A percentile compares a stretch with the other conserved stretches of the same genome.
Evolutionary conservation across 1,284 basidiomycete genomes (phyloP).

Genomic region (Pyrrhoderma noxium): DNA sequence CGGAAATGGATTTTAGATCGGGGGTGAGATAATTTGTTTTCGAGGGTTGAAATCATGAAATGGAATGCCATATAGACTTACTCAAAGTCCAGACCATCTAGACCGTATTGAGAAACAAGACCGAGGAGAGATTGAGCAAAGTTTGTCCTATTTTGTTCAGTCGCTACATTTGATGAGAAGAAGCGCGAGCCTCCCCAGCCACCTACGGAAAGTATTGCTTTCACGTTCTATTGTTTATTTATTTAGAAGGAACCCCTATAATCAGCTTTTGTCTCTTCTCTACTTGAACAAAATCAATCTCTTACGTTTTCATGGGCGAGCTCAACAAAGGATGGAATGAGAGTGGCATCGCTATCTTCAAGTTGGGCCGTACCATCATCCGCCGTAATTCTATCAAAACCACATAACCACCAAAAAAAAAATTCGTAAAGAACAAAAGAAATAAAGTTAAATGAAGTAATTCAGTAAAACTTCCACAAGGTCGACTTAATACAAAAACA

Average conservation of each 20-base stretch:
- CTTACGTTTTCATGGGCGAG: conserved; percentile 49
- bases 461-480: too few relatives aligned
- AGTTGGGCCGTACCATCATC: conserved; percentile 38
- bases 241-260: conserved; percentile 26
- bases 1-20: too few relatives aligned
- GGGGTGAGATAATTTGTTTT: too few relatives aligned
- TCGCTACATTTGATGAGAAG: conserved; percentile 72
- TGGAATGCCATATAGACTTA: too few relatives aligned
- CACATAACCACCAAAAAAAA: not conserved
- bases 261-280: not conserved
- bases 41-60: too few relatives aligned
- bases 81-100: conserved; percentile 88
- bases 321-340: conserved; percentile 46
- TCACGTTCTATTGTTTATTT: too few relatives aligned
- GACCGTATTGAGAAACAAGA: conserved; percentile 54
- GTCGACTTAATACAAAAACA: too few relatives aligned
- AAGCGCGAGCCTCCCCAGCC: conserved; percentile 79
- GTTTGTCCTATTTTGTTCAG: conserved; percentile 48
- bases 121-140: conserved; percentile 61
- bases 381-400: conserved; percentile 34
- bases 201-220: conserved; percentile 77
- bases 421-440: not conserved
- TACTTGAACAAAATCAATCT: not conserved
- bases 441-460: not conserved
- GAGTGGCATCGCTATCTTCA: conserved; percentile 33